Percentiles rank a stretch among this genome's conserved stretches.
Evolutionary conservation across 805 yeast species (phyloP).

Genomic region (Groenewaldozyma tartarivorans): DNA sequence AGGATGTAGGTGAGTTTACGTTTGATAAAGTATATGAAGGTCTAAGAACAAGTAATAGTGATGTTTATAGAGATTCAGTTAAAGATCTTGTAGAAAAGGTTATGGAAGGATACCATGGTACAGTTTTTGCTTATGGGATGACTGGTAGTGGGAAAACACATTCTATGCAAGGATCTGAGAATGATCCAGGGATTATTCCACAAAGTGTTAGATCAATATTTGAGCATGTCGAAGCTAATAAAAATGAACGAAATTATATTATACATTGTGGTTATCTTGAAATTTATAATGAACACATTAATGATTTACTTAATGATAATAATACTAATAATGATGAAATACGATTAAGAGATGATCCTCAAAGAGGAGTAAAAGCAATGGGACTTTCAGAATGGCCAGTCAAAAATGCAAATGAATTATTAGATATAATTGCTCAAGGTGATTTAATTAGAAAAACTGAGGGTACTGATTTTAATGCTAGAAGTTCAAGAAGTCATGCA

Average conservation of each 20-base stretch:
- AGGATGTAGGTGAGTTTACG: slow-evolving; percentile 52
- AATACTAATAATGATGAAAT: slow-evolving; percentile 41
- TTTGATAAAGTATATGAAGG: slow-evolving; percentile 77
- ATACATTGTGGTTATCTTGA: slow-evolving; percentile 69
- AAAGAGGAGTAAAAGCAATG: slow-evolving; percentile 60
- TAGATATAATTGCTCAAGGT: slow-evolving; percentile 54
- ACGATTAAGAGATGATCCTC: slow-evolving; percentile 67
- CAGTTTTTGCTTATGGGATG: slow-evolving; percentile 79
- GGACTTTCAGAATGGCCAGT: slow-evolving; percentile 64
- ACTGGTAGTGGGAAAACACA: slow-evolving; percentile 89
- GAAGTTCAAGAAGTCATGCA: slow-evolving; percentile 88
- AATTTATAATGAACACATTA: slow-evolving; percentile 79
- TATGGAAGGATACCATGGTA: slow-evolving; percentile 48
- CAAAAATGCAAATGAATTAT: slow-evolving; percentile 46
- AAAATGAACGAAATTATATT: slow-evolving; percentile 29
- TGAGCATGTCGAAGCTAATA: slow-evolving; percentile 28
- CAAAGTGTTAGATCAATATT: slow-evolving; percentile 56
- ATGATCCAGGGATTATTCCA: slow-evolving; percentile 64
- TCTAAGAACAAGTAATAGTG: slow-evolving; percentile 36
- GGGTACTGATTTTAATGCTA: slow-evolving; percentile 79
- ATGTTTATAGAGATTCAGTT: slow-evolving; percentile 53
- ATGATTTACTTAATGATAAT: slow-evolving; percentile 53
- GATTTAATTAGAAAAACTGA: slow-evolving; percentile 71
- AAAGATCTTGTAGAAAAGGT: slow-evolving; percentile 44
- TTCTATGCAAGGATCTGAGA: slow-evolving; percentile 66